A percentile compares a stretch with the other conserved stretches of the same genome.
phyloP scores from a whole-genome alignment of 2,329 filamentous ascomycete genomes.

The Aureobasidium sp. region DNA sequence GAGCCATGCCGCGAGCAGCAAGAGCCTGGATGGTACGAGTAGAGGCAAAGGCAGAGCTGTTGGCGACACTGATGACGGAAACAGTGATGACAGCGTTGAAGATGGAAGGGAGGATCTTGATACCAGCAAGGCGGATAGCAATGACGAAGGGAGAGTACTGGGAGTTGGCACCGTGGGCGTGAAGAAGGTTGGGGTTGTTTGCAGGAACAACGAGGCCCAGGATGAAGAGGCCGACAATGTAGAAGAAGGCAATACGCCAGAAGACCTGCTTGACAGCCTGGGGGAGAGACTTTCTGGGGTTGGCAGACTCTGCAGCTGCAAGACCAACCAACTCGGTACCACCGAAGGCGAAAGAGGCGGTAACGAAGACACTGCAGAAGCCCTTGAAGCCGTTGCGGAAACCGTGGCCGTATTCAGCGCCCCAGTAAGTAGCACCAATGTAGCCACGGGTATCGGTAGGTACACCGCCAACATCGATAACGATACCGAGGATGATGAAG shows the following conservation, averaged over 20 bases:
- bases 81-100: constrained; percentile 59
- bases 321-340: constrained; percentile 52
- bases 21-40: constrained; percentile 49
- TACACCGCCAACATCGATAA: constrained; percentile 54
- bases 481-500: constrained; percentile 58
- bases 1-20: constrained; percentile 55
- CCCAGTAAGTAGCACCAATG: constrained; percentile 51
- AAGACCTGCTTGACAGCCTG: constrained; percentile 21
- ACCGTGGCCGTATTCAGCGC: constrained; percentile 22
- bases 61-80: constrained; percentile 50
- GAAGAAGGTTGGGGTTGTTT: constrained; percentile 27
- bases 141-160: constrained; percentile 59
- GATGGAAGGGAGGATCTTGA: constrained; percentile 52
- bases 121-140: constrained; percentile 51
- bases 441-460: constrained; percentile 48
- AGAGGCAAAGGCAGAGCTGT: constrained; percentile 50
- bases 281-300: constrained; percentile 38
- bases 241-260: constrained; percentile 23
- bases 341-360: constrained; percentile 56
- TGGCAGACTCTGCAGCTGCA: constrained; percentile 43
- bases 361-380: constrained; percentile 57
- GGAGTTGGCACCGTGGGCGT: constrained; percentile 27
- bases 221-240: constrained; percentile 21
- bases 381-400: constrained; percentile 56
- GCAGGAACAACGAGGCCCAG: constrained; percentile 21